Percentiles rank a stretch among this genome's conserved stretches.
Conservation (phyloP, 2,329 filamentous ascomycete species). For the Zymoseptoria crescenta region DNA sequence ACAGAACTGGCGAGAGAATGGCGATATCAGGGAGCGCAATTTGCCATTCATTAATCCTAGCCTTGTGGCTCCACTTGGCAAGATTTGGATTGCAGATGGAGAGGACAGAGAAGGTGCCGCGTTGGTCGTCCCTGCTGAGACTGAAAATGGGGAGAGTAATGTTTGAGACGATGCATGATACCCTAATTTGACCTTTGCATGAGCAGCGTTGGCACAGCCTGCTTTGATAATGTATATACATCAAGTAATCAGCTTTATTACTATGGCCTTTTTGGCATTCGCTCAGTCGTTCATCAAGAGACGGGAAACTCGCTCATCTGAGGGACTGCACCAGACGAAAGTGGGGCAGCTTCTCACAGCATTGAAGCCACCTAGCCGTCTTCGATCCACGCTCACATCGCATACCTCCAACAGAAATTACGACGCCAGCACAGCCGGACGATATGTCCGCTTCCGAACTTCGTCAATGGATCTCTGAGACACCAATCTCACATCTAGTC, state of each 20-base stretch:
- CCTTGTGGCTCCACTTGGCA: conserved; percentile 48
- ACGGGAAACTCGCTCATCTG: no score
- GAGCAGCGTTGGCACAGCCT: neutral
- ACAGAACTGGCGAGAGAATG: conserved; percentile 52
- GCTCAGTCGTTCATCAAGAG: neutral
- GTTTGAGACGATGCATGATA: neutral
- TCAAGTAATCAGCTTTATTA: neutral
- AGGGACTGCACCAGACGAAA: neutral
- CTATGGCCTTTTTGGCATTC: neutral
- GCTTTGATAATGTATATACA: neutral
- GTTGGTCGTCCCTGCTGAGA: neutral
- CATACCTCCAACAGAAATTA: neutral
- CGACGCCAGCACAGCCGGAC: no score
- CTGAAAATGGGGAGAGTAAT: neutral
- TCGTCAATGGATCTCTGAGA: neutral
- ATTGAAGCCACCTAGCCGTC: no score
- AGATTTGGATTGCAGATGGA: conserved; percentile 25
- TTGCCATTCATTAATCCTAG: conserved; percentile 70
- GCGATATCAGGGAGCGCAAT: conserved; percentile 64
- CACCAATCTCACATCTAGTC: neutral
- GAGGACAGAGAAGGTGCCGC: neutral
- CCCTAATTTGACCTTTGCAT: neutral
- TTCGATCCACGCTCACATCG: neutral
- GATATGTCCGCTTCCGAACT: neutral
- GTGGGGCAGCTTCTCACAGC: neutral